A percentile compares a stretch with the other conserved stretches of the same genome.
These are phyloP conservation scores for Ostreobium quekettii DNA, from an alignment of 139 green algal genomes.

Conservation along the genomic window DNA sequence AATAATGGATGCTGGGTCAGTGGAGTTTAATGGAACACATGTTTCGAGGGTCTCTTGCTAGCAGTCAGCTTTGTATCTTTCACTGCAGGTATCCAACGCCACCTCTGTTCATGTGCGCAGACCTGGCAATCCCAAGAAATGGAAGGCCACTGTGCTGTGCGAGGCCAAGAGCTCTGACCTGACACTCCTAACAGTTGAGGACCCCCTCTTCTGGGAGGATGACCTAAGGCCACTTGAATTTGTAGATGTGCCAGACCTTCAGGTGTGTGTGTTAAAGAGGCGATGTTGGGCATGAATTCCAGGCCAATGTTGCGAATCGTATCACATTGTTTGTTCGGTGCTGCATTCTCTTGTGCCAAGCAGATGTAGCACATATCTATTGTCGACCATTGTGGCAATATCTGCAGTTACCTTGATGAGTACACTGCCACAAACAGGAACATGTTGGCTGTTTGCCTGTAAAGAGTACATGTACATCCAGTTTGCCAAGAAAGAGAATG, in stretches of 20 bases:
- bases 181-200: slow-evolving; percentile 66
- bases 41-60: too few species aligned
- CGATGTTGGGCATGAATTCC: too few species aligned
- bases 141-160: slow-evolving; percentile 56
- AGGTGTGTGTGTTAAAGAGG: slow-evolving; percentile 31
- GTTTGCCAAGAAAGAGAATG: not conserved
- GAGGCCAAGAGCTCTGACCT: slow-evolving; percentile 62
- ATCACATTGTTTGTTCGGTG: too few species aligned
- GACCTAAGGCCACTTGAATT: slow-evolving; percentile 53
- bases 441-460: not conserved
- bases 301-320: too few species aligned
- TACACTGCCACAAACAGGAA: too few species aligned
- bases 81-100: slow-evolving; percentile 51
- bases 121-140: slow-evolving; percentile 67
- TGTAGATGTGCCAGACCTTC: slow-evolving; percentile 63
- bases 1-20: too few species aligned
- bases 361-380: too few species aligned
- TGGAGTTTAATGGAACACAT: too few species aligned
- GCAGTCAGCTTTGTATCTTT: not conserved
- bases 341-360: too few species aligned
- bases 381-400: too few species aligned
- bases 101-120: slow-evolving; percentile 61
- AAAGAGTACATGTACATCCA: not conserved
- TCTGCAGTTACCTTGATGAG: not conserved
- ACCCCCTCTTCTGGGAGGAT: slow-evolving; percentile 59